Evolutionary conservation across 345 rosid genomes (phyloP).

Genomic region (Citrus hindsii): DNA sequence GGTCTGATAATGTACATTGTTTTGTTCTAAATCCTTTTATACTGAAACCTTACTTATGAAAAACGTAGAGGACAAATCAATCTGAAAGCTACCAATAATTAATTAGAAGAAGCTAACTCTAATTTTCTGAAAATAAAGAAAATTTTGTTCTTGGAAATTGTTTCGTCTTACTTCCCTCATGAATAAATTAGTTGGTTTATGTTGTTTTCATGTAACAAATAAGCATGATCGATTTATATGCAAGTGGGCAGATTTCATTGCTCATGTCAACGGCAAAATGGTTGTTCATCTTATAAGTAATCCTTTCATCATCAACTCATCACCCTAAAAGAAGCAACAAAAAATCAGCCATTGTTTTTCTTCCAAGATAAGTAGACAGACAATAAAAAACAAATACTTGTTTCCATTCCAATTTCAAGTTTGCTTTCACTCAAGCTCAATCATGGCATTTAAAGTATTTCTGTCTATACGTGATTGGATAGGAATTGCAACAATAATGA

Average conservation of each 20-base stretch:
- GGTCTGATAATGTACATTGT: background rate
- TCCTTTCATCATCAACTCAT: background rate
- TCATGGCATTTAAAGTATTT: background rate
- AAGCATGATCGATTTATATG: background rate
- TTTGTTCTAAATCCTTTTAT: background rate
- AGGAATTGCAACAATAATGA: background rate
- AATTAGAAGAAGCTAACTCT: background rate
- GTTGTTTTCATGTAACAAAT: slow-evolving; percentile 5
- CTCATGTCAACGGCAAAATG: background rate
- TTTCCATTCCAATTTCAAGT: background rate
- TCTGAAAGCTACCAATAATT: background rate
- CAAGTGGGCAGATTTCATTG: slow-evolving; percentile 2
- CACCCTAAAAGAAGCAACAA: slow-evolving; percentile 6
- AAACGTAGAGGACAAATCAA: background rate
- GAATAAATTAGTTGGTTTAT: background rate
- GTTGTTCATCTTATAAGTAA: background rate
- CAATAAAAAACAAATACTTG: background rate
- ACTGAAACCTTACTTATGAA: background rate
- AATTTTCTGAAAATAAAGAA: background rate
- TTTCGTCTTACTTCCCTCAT: background rate
- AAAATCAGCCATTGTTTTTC: background rate
- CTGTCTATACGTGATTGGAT: background rate
- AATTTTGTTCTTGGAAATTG: too few relatives aligned
- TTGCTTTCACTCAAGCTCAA: slow-evolving; percentile 5
- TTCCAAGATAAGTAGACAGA: slow-evolving; percentile 17